Percentiles rank a stretch among this genome's conserved stretches.
These are phyloP conservation scores for Penstemon davidsonii DNA, from an alignment of 257 asterid species.

Conservation along the genomic window DNA sequence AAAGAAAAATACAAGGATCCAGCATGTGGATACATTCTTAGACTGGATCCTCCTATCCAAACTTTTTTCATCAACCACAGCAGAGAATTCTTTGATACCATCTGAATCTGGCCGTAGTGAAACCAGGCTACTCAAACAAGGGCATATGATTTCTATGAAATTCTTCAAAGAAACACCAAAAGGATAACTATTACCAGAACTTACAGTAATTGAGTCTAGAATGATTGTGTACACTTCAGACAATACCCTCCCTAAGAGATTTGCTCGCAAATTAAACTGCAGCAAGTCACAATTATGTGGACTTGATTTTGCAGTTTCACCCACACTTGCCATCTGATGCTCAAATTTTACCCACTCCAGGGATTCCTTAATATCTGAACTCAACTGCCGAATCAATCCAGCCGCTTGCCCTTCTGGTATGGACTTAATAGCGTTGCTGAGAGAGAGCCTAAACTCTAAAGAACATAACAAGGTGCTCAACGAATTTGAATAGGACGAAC, in stretches of 20 bases:
- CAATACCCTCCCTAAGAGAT: constrained; percentile 71
- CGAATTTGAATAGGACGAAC: constrained; percentile 47
- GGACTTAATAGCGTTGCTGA: constrained; percentile 65
- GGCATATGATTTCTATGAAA: constrained; percentile 54
- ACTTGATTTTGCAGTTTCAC: constrained; percentile 33
- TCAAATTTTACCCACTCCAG: constrained; percentile 65
- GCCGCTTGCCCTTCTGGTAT: constrained; percentile 96
- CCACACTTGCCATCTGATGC: constrained; percentile 39
- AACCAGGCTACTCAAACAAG: constrained; percentile 52
- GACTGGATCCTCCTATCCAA: constrained; percentile 33
- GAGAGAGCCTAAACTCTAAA: constrained; percentile 63
- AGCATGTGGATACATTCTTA: constrained; percentile 43
- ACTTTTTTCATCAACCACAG: constrained; percentile 45
- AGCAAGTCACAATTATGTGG: constrained; percentile 26
- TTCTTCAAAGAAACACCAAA: constrained; percentile 62
- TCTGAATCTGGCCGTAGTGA: constrained; percentile 45
- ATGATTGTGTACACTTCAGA: constrained; percentile 65
- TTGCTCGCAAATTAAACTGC: constrained; percentile 45
- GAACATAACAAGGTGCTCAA: constrained; percentile 65
- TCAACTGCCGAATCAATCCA: constrained; percentile 63
- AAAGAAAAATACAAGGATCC: constrained; percentile 62
- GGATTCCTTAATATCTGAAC: constrained; percentile 62
- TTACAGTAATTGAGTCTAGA: constrained; percentile 71
- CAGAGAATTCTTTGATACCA: constrained; percentile 37
- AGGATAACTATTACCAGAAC: constrained; percentile 70